Conservation (phyloP, 345 rosid genomes). For the Aegle marmelos region DNA sequence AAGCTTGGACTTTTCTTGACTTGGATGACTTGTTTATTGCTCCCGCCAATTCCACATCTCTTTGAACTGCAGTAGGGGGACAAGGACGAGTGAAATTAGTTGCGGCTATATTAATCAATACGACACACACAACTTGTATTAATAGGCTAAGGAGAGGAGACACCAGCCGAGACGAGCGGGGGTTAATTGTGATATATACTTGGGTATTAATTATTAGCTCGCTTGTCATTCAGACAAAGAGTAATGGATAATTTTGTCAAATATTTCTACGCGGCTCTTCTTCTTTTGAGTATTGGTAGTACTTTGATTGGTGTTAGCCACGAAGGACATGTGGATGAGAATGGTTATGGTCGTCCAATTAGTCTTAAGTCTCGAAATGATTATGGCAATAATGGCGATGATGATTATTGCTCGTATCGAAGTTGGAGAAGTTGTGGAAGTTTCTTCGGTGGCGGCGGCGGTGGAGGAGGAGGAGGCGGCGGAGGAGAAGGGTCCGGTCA, state of each 20-base stretch:
- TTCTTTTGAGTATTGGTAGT: conserved; percentile 28
- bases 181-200: too few relatives aligned
- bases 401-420: conserved; percentile 28
- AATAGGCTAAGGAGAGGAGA: conserved; percentile 21
- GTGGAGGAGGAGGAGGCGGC: conserved; percentile 25
- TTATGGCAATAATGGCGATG: conserved; percentile 18
- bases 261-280: conserved; percentile 19
- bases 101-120: not conserved
- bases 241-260: conserved; percentile 26
- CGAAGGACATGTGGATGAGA: conserved; percentile 23
- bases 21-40: conserved; percentile 7
- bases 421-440: conserved; percentile 58
- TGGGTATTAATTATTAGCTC: too few relatives aligned
- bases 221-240: not conserved
- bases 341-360: conserved; percentile 14
- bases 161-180: not conserved
- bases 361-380: conserved; percentile 9
- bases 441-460: conserved; percentile 27
- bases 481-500: conserved; percentile 28
- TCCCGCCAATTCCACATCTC: conserved; percentile 24
- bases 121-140: conserved; percentile 26
- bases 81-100: not conserved
- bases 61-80: conserved; percentile 18
- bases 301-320: conserved; percentile 15
- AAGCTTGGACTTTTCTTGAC: conserved; percentile 23